Base-by-base conservation (phyloP, 2,329 filamentous ascomycete species). In the Clarireedia homoeocarpa region DNA sequence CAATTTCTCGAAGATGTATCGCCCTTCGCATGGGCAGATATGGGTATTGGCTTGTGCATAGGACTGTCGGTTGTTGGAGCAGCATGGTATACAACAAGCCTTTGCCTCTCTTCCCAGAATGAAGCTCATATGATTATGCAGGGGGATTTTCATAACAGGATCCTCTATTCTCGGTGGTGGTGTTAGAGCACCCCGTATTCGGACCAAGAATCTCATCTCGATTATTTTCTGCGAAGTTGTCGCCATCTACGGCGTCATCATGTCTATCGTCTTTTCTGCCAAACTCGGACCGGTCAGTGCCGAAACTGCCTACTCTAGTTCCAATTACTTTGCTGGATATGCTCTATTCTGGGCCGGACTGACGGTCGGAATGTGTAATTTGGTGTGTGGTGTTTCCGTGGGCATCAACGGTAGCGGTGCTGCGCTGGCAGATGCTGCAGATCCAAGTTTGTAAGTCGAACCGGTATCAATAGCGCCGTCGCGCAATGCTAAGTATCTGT, bases 221-320 rank as follows among this genome's bases (percentile, higher is more conserved):
- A 99, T 99, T 74, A 97, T 99, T 76, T 99, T 99, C 77, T 99
- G 94, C 78, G 94, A 99, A 77, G 94, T 99, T 70, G 94, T 99
- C 69, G 94, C 94, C 74, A 99, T 99, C 73, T 99, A 99, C 80
- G 95, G 95, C 67, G 92, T 99, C 74, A 99, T 99, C 76, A 99
- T 99, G 91, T 88, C 91, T 67, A 99, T 99, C 71, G 88, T 99
- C 68, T 97, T 97, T 77, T 95, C 91, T 46, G 82, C 91, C 60
- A 95, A 96, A 74, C 76, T 99, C 66, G 80, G 82, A 65, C 72
- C 79, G 55, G 80, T 94, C 30, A 70, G 77, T 45, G 79, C 80
- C 56, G 81, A 85, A 40, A 78, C 80, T 17, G 73, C 91, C 30
- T 88, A 86, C 74, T 86, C 86, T 12, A 83, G 81, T 52, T 84